These are phyloP conservation scores for Trifolium pratense DNA, from an alignment of 306 rosid genomes.

Conservation along the genomic window DNA sequence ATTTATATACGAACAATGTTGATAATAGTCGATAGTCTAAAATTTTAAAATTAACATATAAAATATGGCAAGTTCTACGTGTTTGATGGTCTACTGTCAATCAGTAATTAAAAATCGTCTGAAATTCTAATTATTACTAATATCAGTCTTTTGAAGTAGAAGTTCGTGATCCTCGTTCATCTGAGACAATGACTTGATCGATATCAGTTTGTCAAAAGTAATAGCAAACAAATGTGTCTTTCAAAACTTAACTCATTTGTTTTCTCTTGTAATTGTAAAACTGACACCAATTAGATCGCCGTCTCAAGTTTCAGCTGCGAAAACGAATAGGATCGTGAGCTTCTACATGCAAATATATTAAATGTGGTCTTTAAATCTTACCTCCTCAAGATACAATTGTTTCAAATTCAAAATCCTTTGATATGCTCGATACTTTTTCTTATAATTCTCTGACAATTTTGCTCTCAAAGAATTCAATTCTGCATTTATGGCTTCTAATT, in stretches of 20 bases:
- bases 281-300: background rate
- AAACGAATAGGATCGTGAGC: too few species aligned
- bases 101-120: background rate
- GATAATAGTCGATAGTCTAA: too few species aligned
- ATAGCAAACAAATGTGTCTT: too few species aligned
- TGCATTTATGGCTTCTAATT: background rate
- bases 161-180: background rate
- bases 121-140: too few species aligned
- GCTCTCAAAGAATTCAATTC: background rate
- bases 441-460: slow-evolving; percentile 23
- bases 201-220: too few species aligned
- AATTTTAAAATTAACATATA: background rate
- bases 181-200: background rate
- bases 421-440: slow-evolving; percentile 34
- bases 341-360: too few species aligned
- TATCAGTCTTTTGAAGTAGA: background rate
- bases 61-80: background rate
- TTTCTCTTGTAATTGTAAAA: too few species aligned
- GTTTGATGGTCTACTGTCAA: background rate
- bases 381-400: slow-evolving; percentile 4
- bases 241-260: too few species aligned
- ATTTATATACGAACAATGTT: too few species aligned
- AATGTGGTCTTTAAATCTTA: background rate
- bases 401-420: slow-evolving; percentile 29
- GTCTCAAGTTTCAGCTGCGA: too few species aligned